Conservation (phyloP, 225 moss, liverwort and hornwort species). For the Straminergon stramineum region DNA sequence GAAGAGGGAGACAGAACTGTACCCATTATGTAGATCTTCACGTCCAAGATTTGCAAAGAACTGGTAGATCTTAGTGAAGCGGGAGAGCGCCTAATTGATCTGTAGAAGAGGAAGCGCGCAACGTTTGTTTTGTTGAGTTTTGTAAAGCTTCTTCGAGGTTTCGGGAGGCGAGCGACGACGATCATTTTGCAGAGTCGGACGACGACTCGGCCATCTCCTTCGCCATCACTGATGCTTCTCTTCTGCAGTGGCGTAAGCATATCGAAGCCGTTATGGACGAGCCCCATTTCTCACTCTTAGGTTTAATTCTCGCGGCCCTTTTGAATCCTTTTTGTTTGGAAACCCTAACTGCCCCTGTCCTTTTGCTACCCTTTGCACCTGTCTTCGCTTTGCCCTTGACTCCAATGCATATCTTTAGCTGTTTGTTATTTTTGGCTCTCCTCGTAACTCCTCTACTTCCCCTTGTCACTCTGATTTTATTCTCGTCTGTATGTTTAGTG, state of each 20-base stretch:
- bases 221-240: neutral
- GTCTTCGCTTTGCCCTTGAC: neutral
- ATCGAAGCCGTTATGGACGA: neutral
- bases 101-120: neutral
- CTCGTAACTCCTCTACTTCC: neutral
- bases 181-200: neutral
- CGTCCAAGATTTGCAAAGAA: neutral
- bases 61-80: neutral
- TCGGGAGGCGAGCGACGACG: neutral
- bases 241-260: neutral
- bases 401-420: neutral
- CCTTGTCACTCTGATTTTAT: neutral
- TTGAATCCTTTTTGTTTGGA: neutral
- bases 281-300: neutral
- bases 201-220: neutral
- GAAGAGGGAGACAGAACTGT: neutral
- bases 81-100: neutral
- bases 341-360: constrained; percentile 15
- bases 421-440: neutral
- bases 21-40: accelerated
- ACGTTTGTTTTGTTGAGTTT: neutral
- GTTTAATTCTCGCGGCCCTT: neutral
- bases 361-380: neutral
- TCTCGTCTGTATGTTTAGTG: neutral
- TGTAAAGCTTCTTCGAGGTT: neutral